A percentile compares a stretch with the other conserved stretches of the same genome.
phyloP scores from a whole-genome alignment of 2,329 filamentous ascomycete species.

The Stylonectria norvegica region DNA sequence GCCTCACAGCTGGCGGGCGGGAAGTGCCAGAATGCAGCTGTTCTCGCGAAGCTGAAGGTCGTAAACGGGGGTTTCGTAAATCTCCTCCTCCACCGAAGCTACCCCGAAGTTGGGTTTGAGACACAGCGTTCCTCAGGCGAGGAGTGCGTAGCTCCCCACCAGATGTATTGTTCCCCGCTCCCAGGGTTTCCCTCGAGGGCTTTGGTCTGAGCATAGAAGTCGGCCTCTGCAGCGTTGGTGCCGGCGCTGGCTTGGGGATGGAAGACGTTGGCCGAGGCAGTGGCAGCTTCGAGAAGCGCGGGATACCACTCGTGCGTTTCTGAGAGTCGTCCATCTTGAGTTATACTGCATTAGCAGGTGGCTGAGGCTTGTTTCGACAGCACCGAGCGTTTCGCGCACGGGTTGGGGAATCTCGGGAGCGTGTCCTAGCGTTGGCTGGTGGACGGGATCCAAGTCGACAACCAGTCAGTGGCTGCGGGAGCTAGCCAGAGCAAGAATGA shows the following conservation, averaged over 20 bases:
- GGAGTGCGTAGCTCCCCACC: constrained; percentile 36
- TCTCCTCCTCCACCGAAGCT: constrained; percentile 23
- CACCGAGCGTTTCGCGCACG: not conserved
- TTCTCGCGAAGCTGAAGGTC: constrained; percentile 38
- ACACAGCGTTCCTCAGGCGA: constrained; percentile 39
- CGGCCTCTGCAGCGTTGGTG: constrained; percentile 22
- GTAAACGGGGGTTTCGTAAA: constrained; percentile 39
- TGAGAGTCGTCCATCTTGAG: constrained; percentile 31
- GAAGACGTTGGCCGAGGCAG: constrained; percentile 32
- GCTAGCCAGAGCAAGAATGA: not conserved
- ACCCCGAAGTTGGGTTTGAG: constrained; percentile 37
- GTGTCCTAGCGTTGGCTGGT: constrained; percentile 1
- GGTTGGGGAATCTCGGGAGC: not conserved
- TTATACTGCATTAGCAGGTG: not conserved
- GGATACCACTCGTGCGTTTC: constrained; percentile 38
- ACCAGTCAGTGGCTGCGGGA: not conserved
- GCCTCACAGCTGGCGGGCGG: constrained; percentile 18
- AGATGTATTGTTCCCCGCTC: constrained; percentile 2
- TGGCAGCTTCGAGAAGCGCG: constrained; percentile 39
- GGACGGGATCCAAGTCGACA: not conserved
- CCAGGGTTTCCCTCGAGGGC: constrained; percentile 29
- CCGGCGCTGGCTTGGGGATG: constrained; percentile 30
- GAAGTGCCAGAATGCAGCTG: constrained; percentile 31
- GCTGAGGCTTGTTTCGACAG: not conserved
- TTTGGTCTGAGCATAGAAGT: constrained; percentile 28